A percentile compares a stretch with the other conserved stretches of the same genome.
Conservation (phyloP, 2,329 filamentous ascomycete genomes). For the Apiospora hydei region DNA sequence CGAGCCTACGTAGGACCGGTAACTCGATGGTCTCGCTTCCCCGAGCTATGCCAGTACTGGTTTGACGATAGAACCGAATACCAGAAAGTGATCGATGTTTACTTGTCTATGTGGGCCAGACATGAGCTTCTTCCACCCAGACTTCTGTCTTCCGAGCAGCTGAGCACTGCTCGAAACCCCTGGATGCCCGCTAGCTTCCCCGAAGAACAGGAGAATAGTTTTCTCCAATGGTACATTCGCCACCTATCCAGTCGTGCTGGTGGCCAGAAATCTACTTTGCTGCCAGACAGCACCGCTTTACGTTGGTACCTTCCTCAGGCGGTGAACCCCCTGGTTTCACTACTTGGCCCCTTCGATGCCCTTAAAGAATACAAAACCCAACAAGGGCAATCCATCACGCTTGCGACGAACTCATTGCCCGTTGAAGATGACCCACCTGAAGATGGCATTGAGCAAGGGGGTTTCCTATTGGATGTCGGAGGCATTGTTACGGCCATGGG, state of each 20-base stretch:
- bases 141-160: constrained; percentile 31
- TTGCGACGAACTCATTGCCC: constrained; percentile 36
- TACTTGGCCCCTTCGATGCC: constrained; percentile 38
- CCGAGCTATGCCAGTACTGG: constrained; percentile 39
- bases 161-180: constrained; percentile 35
- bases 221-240: constrained; percentile 36
- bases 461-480: constrained; percentile 63
- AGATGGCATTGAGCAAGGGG: constrained; percentile 38
- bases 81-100: constrained; percentile 34
- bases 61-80: constrained; percentile 39
- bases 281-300: constrained; percentile 36
- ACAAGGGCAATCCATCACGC: constrained; percentile 36
- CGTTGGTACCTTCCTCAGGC: constrained; percentile 36
- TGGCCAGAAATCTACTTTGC: constrained; percentile 32
- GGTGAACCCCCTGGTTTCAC: constrained; percentile 33
- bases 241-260: constrained; percentile 31
- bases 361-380: constrained; percentile 38
- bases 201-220: constrained; percentile 34
- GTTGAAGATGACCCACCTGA: constrained; percentile 30
- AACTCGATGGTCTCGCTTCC: constrained; percentile 41
- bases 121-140: constrained; percentile 41
- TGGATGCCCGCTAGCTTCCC: constrained; percentile 39
- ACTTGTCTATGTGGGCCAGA: constrained; percentile 39
- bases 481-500: constrained; percentile 60
- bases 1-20: constrained; percentile 43